Evolutionary conservation across 352 stramenopile genomes (phyloP).

Genomic region (Thalassiosira ordinaria): DNA sequence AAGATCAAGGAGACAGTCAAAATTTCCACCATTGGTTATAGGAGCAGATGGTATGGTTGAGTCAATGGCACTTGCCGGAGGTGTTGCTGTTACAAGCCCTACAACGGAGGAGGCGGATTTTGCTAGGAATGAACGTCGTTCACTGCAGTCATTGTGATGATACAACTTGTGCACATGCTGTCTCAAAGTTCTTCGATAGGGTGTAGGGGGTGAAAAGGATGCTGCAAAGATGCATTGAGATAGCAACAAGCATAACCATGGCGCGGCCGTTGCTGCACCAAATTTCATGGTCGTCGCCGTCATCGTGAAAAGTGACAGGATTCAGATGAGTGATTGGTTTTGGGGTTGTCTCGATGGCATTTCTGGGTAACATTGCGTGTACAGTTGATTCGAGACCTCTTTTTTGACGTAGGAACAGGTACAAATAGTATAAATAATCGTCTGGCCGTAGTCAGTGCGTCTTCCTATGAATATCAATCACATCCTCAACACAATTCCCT

Average conservation of each 20-base stretch:
- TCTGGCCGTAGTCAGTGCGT: too few species aligned
- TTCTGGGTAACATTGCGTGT: too few species aligned
- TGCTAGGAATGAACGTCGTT: constrained; percentile 28
- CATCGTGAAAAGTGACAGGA: too few species aligned
- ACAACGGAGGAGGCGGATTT: constrained; percentile 11
- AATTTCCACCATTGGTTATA: constrained; percentile 43
- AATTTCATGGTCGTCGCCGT: constrained; percentile 11
- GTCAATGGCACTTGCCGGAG: constrained; percentile 17
- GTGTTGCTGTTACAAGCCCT: constrained; percentile 9
- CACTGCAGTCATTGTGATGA: background rate
- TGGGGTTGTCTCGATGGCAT: too few species aligned
- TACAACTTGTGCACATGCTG: background rate
- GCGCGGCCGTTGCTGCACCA: background rate
- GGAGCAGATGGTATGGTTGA: background rate
- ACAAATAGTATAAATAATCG: too few species aligned
- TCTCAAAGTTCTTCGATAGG: background rate
- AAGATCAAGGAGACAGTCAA: constrained; percentile 76
- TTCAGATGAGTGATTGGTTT: too few species aligned
- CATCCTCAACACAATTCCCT: too few species aligned
- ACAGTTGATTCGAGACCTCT: too few species aligned
- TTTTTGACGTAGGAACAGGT: too few species aligned
- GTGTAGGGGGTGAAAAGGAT: constrained; percentile 10
- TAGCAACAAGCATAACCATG: constrained; percentile 9
- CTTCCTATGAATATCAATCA: too few species aligned
- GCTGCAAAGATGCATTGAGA: background rate